Conservation (phyloP, 2,329 filamentous ascomycete genomes). For the Bipolaris oryzae region DNA sequence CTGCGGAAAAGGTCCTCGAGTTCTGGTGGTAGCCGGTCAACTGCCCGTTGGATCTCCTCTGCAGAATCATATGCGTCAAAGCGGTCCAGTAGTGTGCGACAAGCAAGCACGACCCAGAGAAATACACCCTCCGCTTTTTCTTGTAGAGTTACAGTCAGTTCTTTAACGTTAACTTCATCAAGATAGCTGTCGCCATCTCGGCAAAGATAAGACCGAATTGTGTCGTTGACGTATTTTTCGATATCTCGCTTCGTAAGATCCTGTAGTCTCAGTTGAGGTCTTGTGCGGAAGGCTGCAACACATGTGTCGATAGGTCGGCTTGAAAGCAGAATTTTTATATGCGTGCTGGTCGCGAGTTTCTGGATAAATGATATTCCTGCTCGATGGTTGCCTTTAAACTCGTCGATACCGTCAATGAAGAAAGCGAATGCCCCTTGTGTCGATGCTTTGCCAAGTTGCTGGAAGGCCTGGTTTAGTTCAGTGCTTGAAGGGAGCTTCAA, state of each 20-base stretch:
- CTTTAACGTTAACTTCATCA: background rate
- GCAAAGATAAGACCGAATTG: background rate
- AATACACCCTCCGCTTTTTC: background rate
- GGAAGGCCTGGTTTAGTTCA: background rate
- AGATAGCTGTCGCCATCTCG: background rate
- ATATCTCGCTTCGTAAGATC: background rate
- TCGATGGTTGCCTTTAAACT: constrained; percentile 1
- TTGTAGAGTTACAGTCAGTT: background rate
- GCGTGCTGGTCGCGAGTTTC: background rate
- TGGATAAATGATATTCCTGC: background rate
- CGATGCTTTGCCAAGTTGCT: background rate
- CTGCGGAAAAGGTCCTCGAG: background rate
- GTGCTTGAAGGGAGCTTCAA: background rate
- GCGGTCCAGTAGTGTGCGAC: background rate
- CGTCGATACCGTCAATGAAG: constrained; percentile 6
- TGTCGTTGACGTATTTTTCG: background rate
- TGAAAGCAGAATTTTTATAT: background rate
- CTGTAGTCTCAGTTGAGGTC: background rate
- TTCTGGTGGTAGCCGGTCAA: background rate
- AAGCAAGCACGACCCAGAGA: constrained; percentile 4
- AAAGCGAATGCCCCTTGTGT: background rate
- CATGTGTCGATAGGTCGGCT: background rate
- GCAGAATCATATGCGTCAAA: background rate
- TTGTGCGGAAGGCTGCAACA: background rate
- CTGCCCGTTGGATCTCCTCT: background rate